Percentiles rank a stretch among this genome's conserved stretches.
Conservation (phyloP, 1,284 basidiomycete species). For the Boletus nobilissimus region DNA sequence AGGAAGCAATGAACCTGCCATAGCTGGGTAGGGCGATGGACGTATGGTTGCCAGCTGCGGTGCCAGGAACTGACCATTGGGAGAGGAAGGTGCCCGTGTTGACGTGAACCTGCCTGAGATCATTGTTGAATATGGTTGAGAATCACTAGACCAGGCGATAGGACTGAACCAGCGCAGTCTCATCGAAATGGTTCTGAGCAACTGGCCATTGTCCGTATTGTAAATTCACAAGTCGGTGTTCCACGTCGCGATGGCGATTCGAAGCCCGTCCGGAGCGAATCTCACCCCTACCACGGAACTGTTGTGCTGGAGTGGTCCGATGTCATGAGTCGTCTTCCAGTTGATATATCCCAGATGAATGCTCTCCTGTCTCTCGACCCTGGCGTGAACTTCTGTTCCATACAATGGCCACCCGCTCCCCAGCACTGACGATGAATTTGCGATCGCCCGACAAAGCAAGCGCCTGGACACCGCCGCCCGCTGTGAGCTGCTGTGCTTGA, state of each 20-base stretch:
- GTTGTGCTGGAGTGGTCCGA: not conserved
- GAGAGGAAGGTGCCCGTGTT: not conserved
- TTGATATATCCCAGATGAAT: conserved; percentile 16
- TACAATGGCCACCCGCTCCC: not conserved
- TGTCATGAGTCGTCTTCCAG: not conserved
- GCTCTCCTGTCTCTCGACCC: conserved; percentile 10
- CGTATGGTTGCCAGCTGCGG: not conserved
- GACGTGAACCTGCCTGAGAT: not conserved
- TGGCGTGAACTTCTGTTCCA: not conserved
- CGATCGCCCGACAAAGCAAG: conserved; percentile 3
- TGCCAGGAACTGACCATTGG: not conserved
- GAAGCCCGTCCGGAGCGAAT: conserved; percentile 8
- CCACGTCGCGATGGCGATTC: not conserved
- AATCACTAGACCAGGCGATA: conserved; percentile 7
- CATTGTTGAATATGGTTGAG: not conserved
- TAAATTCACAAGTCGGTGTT: conserved; percentile 6
- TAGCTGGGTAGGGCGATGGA: not conserved
- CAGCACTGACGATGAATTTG: conserved; percentile 1
- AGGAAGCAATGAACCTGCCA: conserved; percentile 1
- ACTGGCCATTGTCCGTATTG: not conserved
- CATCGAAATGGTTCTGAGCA: not conserved
- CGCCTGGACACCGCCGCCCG: not conserved
- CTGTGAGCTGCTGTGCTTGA: not conserved
- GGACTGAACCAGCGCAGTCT: not conserved
- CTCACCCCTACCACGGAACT: not conserved